phyloP scores from a whole-genome alignment of 2,329 filamentous ascomycete species.

The Orbilia ellipsospora region DNA sequence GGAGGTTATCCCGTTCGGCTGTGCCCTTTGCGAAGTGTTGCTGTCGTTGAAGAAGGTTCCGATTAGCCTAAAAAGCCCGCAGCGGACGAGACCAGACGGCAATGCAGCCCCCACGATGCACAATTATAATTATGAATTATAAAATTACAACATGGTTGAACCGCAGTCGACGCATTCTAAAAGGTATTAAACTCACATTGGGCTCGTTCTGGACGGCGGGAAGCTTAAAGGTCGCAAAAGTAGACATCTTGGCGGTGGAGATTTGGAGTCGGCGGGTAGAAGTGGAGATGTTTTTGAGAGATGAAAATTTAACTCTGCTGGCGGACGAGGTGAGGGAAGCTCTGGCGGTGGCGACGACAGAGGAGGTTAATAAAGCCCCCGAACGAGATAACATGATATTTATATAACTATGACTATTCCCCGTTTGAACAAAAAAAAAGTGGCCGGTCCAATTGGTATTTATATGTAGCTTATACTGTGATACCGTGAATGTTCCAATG shows the following conservation, averaged over 20 bases:
- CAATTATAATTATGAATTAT: too few species aligned
- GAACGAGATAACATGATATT: slow-evolving; percentile 42
- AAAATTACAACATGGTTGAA: too few species aligned
- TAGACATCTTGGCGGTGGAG: slow-evolving; percentile 63
- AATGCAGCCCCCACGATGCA: neutral
- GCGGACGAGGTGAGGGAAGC: neutral
- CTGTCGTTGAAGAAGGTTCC: slow-evolving; percentile 64
- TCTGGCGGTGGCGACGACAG: slow-evolving; percentile 18
- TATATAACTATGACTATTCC: too few species aligned
- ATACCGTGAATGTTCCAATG: neutral
- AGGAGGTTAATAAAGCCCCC: slow-evolving; percentile 31
- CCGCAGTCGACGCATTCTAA: too few species aligned
- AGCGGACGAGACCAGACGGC: neutral
- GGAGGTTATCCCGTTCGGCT: slow-evolving; percentile 78
- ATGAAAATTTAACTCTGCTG: slow-evolving; percentile 39
- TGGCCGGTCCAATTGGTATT: too few species aligned
- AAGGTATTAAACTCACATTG: slow-evolving; percentile 74
- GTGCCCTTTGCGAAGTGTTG: slow-evolving; percentile 90
- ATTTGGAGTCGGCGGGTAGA: slow-evolving; percentile 20
- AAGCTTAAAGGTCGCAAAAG: slow-evolving; percentile 85
- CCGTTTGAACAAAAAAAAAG: too few species aligned
- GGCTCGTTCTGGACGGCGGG: slow-evolving; percentile 90
- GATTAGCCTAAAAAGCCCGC: slow-evolving; percentile 17
- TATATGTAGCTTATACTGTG: too few species aligned
- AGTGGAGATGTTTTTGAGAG: slow-evolving; percentile 19